phyloP scores from a whole-genome alignment of 257 asterid genomes.

The Solanum verrucosum region DNA sequence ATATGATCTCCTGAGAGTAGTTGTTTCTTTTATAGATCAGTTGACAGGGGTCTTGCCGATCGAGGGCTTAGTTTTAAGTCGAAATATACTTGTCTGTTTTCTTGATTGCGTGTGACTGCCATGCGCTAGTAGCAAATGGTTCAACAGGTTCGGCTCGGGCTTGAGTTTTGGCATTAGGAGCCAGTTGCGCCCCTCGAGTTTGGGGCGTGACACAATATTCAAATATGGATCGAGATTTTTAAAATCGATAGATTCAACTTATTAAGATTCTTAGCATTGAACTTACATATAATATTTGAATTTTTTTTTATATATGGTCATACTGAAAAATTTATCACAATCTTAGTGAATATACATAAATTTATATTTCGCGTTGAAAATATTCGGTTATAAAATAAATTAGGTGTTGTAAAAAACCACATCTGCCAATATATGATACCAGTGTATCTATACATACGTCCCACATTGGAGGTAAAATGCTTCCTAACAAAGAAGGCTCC shows the following conservation, averaged over 20 bases:
- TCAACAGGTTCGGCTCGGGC: no score
- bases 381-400: neutral
- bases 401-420: neutral
- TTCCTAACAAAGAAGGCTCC: neutral
- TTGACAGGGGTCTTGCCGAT: no score
- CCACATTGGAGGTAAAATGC: no score
- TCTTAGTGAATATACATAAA: neutral
- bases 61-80: no score
- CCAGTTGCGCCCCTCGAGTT: no score
- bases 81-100: no score
- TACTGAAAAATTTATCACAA: neutral
- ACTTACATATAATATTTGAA: neutral
- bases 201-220: neutral
- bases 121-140: no score
- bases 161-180: no score
- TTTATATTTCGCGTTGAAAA: neutral
- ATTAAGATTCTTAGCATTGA: neutral
- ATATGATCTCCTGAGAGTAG: no score
- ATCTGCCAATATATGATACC: neutral
- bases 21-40: no score
- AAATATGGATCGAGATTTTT: neutral
- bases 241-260: neutral
- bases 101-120: no score
- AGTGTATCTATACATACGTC: neutral
- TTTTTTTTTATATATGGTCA: neutral